These are phyloP conservation scores for Phyllosticta citrichinensis DNA, from an alignment of 2,329 filamentous ascomycete genomes.

Conservation along the genomic window DNA sequence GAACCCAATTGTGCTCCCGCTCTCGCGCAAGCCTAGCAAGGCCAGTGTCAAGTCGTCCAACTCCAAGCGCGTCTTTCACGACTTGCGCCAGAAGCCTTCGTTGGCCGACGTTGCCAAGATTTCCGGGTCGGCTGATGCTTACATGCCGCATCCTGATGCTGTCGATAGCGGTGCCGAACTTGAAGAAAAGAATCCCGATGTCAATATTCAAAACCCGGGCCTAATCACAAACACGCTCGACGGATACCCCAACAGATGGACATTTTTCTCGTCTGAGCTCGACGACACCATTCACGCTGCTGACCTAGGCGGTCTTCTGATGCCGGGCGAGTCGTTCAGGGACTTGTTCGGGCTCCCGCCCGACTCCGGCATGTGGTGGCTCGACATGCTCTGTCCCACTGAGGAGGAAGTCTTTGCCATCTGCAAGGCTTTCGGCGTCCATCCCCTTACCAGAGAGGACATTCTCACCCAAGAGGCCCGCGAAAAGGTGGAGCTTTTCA, in stretches of 20 bases:
- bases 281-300: conserved; percentile 88
- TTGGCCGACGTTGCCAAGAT: conserved; percentile 20
- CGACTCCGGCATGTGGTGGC: conserved; percentile 90
- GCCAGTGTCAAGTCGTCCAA: conserved; percentile 26
- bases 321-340: conserved; percentile 81
- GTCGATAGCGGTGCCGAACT: conserved; percentile 19
- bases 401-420: conserved; percentile 81
- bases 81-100: conserved; percentile 37
- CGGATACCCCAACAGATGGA: conserved; percentile 62
- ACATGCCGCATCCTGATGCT: conserved; percentile 16
- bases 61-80: conserved; percentile 50
- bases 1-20: conserved; percentile 35
- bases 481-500: conserved; percentile 97
- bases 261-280: conserved; percentile 92
- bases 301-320: conserved; percentile 76
- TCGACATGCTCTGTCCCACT: conserved; percentile 84
- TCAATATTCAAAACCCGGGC: conserved; percentile 20
- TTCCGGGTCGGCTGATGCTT: conserved; percentile 21
- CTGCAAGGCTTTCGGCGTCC: conserved; percentile 89
- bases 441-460: conserved; percentile 92
- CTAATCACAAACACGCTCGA: conserved; percentile 38
- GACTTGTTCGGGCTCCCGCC: conserved; percentile 69
- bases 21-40: conserved; percentile 25
- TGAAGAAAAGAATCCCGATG: conserved; percentile 36
- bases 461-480: conserved; percentile 91